Percentiles rank a stretch among this genome's conserved stretches.
Evolutionary conservation across 495 filamentous ascomycete genomes (phyloP).

Genomic region (Tuber umbilicatum): DNA sequence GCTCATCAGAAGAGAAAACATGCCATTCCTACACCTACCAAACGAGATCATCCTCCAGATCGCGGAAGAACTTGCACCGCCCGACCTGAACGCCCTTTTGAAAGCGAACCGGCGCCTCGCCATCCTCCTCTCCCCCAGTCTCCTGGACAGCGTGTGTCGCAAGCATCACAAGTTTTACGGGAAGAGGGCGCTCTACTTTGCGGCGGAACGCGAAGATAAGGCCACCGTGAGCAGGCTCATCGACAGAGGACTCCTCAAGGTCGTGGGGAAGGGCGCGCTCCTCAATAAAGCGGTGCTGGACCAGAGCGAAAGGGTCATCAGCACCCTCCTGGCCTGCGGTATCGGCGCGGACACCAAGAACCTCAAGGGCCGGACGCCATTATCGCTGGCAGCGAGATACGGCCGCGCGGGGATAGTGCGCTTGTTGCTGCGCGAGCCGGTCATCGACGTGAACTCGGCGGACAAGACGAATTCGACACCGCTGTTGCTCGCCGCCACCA

Average conservation of each 20-base stretch:
- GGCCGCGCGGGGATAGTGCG: conserved; percentile 33
- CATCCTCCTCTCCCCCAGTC: conserved; percentile 22
- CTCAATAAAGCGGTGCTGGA: not conserved
- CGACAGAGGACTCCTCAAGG: not conserved
- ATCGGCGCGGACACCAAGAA: conserved; percentile 29
- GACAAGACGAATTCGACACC: conserved; percentile 12
- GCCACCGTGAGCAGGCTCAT: not conserved
- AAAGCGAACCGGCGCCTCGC: conserved; percentile 23
- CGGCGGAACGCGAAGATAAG: not conserved
- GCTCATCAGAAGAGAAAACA: not conserved
- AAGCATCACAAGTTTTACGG: not conserved
- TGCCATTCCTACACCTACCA: conserved; percentile 27
- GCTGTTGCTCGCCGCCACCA: conserved; percentile 24
- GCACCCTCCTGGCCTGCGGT: conserved; percentile 29
- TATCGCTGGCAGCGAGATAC: conserved; percentile 29
- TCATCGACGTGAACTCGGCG: conserved; percentile 17
- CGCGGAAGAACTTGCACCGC: conserved; percentile 17
- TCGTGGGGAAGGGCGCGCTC: not conserved
- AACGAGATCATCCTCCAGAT: conserved; percentile 28
- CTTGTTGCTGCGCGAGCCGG: conserved; percentile 24
- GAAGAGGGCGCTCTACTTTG: not conserved
- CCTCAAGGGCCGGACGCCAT: conserved; percentile 35
- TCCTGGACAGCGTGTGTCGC: conserved; percentile 7
- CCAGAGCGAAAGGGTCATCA: conserved; percentile 30
- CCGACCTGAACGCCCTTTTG: conserved; percentile 16